Evolutionary conservation across 169 alveolate species (phyloP), one percentile per base, ranked within the genome.

Genomic region (Eimeria praecox): DNA sequence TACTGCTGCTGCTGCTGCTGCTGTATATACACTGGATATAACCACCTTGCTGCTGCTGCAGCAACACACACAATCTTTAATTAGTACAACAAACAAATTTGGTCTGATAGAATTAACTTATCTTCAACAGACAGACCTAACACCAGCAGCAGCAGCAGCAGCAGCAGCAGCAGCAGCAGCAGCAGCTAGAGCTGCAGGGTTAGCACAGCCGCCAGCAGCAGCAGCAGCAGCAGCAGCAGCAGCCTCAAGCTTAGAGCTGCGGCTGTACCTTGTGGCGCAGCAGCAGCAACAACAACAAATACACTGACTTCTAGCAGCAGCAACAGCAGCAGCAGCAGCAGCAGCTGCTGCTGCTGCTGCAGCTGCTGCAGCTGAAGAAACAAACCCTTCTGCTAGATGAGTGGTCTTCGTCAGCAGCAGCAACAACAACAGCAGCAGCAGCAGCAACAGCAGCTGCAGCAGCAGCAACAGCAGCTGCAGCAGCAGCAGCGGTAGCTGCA

Each of bases 141-240:
- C 88, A n/a, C n/a, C n/a, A 42, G 64, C 88, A 10, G n/a, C 88
- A 38, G 59, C 88, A 8, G 64, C 40, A 40, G 64, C 88, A 22
- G 64, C 88, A 77, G 88, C 88, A 77, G 59, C 88, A 77, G 49
- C 88, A 40, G 59, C 88, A 38, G 64, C 59, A 77, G 64, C 88
- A 40, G 62, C 88, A 40, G 62, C 62, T 1, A 27, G 64, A 38
- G 87, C 87, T 40, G 35, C 88, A 77, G 59, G 52, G 24, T 22
- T 42, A 8, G 49, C 85, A 30, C 54, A 5, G 30, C 46, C 59
- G 0, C n/a, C 87, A 77, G 59, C 87, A 77, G 87, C 59, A 16
- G 54, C 87, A 35, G 59, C 87, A 40, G 87, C 87, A 16, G 38
- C 87, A 77, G 87, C 87, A 77, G 87, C 62, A 16, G 24, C 64